A percentile compares a stretch with the other conserved stretches of the same genome.
These are phyloP conservation scores for Fusarium chaquense DNA, from an alignment of 2,329 filamentous ascomycete genomes.

Conservation along the genomic window DNA sequence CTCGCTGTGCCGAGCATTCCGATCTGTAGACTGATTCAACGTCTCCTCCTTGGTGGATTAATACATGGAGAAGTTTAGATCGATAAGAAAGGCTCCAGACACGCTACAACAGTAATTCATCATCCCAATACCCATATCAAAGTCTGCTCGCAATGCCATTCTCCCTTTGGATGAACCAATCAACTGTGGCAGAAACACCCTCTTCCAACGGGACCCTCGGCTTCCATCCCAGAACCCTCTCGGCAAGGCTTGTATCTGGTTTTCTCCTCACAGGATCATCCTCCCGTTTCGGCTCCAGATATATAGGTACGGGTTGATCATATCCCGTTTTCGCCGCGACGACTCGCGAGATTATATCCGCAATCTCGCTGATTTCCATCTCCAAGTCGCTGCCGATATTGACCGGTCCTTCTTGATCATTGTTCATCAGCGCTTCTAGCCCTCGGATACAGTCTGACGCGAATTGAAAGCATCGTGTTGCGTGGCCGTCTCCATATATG, in stretches of 20 bases:
- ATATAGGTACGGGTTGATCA: constrained; percentile 11
- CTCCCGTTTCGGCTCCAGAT: constrained; percentile 27
- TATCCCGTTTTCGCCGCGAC: constrained; percentile 29
- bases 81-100: neutral
- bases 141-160: constrained; percentile 24
- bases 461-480: constrained; percentile 36
- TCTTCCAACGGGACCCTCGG: constrained; percentile 28
- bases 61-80: neutral
- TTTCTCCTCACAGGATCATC: constrained; percentile 35
- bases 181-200: constrained; percentile 28
- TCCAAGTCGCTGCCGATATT: constrained; percentile 40
- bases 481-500: constrained; percentile 36
- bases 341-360: constrained; percentile 24
- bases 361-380: constrained; percentile 33
- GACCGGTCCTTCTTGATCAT: constrained; percentile 26
- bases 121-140: neutral
- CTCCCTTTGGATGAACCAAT: constrained; percentile 37
- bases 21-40: neutral
- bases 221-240: constrained; percentile 25
- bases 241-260: constrained; percentile 31
- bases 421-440: constrained; percentile 34
- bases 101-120: neutral
- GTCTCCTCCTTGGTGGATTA: neutral
- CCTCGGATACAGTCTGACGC: constrained; percentile 29
- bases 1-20: neutral